Base-by-base conservation (phyloP, 2,329 filamentous ascomycete species). In the Arachnopeziza araneosa region DNA sequence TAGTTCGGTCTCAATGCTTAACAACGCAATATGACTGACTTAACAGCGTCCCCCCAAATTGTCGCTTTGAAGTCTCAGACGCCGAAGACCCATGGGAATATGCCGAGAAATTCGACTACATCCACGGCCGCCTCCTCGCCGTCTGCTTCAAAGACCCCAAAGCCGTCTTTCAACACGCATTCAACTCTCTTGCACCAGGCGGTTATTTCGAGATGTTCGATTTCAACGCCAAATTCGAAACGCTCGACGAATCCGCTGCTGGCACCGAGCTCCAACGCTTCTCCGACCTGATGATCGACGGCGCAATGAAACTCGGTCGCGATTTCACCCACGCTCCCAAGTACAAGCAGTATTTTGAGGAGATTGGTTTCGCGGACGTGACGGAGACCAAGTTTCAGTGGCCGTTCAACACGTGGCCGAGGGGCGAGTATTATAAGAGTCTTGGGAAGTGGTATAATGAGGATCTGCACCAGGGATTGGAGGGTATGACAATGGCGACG, bases 31-130 rank as follows among this genome's bases (percentile, higher is more conserved):
- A n/a, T 8, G 2, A 54, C n/a, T 2, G 2, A 8, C 19, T 54
- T n/a, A 12, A 77, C 17, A 64, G 82, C 57, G 84, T 90, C 1
- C 88, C 89, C 0, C 80, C 82, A 21, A 92, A 92, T 65, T 86
- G 91, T 24, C 82, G 83, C 63, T 92, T 92, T 64, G 84, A 85
- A 63, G 80, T 92, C 50, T 60, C 64, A 56, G 66, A 68, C 54
- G 56, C 59, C n/a, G 64, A 66, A 54, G 65, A 68, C 80, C 72
- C 71, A 24, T 77, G 75, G 75, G 73, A 77, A 10, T 69, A 74
- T 0, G 64, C 75, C 57, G 74, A 77, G 57, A 56, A 52, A 26
- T 84, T 85, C 64, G 82, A 86, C 70, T 83, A 79, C 64, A 78
- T 88, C 56, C 84, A 86, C 69, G 76, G 79, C 1, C 79, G 80